Conservation (phyloP, 2,329 filamentous ascomycete species). For the Cladophialophora bantiana region DNA sequence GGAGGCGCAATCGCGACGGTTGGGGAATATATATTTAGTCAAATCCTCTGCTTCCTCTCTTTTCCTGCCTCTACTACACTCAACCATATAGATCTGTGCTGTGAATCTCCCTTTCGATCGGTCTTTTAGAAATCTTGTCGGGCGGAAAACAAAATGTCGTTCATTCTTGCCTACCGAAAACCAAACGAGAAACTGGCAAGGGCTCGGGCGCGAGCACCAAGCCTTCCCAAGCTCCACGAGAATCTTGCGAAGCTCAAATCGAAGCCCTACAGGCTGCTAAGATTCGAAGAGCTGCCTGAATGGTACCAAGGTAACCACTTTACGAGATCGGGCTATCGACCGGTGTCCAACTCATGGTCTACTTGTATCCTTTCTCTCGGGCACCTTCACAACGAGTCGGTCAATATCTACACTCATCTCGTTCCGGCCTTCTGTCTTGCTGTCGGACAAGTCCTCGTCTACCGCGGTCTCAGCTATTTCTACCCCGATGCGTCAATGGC, state of each 20-base stretch:
- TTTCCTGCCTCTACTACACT: not conserved
- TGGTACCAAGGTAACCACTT: slow-evolving; percentile 55
- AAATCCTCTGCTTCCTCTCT: not conserved
- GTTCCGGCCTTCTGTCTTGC: slow-evolving; percentile 52
- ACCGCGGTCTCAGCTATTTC: slow-evolving; percentile 42
- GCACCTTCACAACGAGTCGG: slow-evolving; percentile 55
- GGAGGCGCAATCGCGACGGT: not conserved
- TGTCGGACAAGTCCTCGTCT: slow-evolving; percentile 41
- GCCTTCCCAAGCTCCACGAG: slow-evolving; percentile 25
- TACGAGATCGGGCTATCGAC: slow-evolving; percentile 55
- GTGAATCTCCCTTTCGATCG: not conserved
- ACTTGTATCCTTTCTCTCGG: slow-evolving; percentile 51
- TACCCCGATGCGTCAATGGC: slow-evolving; percentile 46
- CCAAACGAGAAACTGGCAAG: slow-evolving; percentile 32
- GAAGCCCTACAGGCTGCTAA: slow-evolving; percentile 39
- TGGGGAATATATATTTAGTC: not conserved
- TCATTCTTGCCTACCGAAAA: slow-evolving; percentile 37
- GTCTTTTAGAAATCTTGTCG: not conserved
- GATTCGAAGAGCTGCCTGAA: slow-evolving; percentile 48
- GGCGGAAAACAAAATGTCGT: slow-evolving; percentile 29
- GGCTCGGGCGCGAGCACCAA: slow-evolving; percentile 27
- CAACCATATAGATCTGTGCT: not conserved
- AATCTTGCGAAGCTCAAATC: slow-evolving; percentile 20
- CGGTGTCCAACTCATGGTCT: slow-evolving; percentile 48
- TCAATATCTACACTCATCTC: slow-evolving; percentile 56